phyloP scores from a whole-genome alignment of 805 yeast genomes.

The Barnettozyma wickerhamii region DNA sequence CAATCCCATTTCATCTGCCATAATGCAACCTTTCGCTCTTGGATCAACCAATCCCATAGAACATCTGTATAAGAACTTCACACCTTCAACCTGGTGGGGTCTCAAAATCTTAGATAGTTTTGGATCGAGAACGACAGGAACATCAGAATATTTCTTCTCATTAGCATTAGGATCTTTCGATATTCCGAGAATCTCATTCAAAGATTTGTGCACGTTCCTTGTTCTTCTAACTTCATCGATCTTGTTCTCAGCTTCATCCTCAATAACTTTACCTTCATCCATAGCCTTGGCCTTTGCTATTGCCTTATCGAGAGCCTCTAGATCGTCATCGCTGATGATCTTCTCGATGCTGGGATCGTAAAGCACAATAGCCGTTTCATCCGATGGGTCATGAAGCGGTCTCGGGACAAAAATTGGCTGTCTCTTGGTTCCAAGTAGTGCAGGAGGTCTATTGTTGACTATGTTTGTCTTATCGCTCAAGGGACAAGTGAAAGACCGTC shows the following conservation, averaged over 20 bases:
- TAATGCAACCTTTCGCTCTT: slow-evolving; percentile 89
- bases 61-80: slow-evolving; percentile 83
- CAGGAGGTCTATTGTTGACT: slow-evolving; percentile 55
- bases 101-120: slow-evolving; percentile 74
- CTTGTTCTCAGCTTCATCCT: slow-evolving; percentile 10
- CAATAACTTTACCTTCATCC: slow-evolving; percentile 25
- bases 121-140: slow-evolving; percentile 96
- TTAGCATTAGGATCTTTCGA: slow-evolving; percentile 46
- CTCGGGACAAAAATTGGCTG: slow-evolving; percentile 71
- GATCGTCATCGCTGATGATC: slow-evolving; percentile 24
- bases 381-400: slow-evolving; percentile 92
- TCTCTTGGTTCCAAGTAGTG: slow-evolving; percentile 71
- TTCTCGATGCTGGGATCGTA: slow-evolving; percentile 91
- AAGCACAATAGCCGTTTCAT: slow-evolving; percentile 88
- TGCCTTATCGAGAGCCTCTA: slow-evolving; percentile 30
- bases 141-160: slow-evolving; percentile 62
- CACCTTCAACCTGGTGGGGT: slow-evolving; percentile 97
- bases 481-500: slow-evolving; percentile 58
- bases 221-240: slow-evolving; percentile 29
- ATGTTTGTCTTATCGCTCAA: slow-evolving; percentile 34
- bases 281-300: slow-evolving; percentile 24
- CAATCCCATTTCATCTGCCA: slow-evolving; percentile 98
- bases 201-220: slow-evolving; percentile 53
- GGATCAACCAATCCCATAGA: slow-evolving; percentile 83
- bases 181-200: slow-evolving; percentile 80